Conservation (phyloP, 2,329 filamentous ascomycete genomes). For the Ceratocystis lukuohia region DNA sequence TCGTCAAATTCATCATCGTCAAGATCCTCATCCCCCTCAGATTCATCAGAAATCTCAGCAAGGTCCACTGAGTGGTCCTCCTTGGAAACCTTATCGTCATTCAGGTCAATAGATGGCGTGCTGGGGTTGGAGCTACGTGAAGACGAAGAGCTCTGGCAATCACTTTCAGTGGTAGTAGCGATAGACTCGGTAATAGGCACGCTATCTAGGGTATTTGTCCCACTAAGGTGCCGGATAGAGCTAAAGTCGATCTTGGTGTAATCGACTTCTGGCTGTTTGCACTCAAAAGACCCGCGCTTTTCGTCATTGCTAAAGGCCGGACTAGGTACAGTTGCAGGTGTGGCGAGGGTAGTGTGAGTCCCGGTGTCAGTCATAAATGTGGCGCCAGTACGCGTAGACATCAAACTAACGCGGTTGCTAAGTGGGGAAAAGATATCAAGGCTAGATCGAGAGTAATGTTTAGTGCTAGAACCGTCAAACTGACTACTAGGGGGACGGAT, state of each 20-base stretch:
- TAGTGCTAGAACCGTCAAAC: constrained; percentile 66
- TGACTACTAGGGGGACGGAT: constrained; percentile 60
- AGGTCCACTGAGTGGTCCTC: not conserved
- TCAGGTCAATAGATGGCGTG: constrained; percentile 16
- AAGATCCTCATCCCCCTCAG: constrained; percentile 23
- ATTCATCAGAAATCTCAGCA: not conserved
- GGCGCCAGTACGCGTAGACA: constrained; percentile 55
- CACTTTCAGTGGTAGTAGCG: constrained; percentile 17
- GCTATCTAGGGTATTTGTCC: constrained; percentile 28
- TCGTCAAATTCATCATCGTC: constrained; percentile 37
- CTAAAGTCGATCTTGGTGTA: constrained; percentile 46
- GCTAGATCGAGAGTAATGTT: constrained; percentile 50
- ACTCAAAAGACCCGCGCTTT: constrained; percentile 31
- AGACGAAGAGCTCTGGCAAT: constrained; percentile 17
- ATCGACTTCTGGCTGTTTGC: constrained; percentile 36
- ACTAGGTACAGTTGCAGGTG: constrained; percentile 42
- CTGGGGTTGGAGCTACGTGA: constrained; percentile 18
- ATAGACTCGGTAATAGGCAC: constrained; percentile 19
- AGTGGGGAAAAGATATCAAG: constrained; percentile 47
- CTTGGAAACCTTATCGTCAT: constrained; percentile 14
- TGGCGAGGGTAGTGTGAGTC: constrained; percentile 48
- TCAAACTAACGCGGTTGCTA: constrained; percentile 61
- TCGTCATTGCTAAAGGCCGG: constrained; percentile 39
- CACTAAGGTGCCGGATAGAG: constrained; percentile 35
- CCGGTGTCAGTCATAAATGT: constrained; percentile 57